A percentile compares a stretch with the other conserved stretches of the same genome.
Conservation (phyloP, 73 alveolate species). For the Tetrahymena malaccensis region DNA sequence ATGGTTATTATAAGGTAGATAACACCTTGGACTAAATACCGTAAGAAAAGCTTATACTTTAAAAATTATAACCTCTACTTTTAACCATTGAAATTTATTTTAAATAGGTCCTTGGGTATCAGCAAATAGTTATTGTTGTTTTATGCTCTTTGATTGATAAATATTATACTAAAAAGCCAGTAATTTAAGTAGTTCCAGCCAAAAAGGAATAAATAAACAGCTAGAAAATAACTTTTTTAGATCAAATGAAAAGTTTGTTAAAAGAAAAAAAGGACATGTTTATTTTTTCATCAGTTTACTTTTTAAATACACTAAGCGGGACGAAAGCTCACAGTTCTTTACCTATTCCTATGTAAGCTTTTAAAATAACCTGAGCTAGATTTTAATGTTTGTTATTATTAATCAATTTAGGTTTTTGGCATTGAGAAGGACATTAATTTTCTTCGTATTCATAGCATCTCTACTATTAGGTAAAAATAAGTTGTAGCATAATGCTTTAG, state of each 20-base stretch:
- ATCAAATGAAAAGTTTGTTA: neutral
- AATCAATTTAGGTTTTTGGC: neutral
- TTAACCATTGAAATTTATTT: neutral
- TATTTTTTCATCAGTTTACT: neutral
- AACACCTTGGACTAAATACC: neutral
- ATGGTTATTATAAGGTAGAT: neutral
- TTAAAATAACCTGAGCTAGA: neutral
- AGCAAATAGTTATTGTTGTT: neutral
- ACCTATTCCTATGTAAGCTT: neutral
- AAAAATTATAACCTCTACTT: neutral
- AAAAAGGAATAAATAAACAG: neutral
- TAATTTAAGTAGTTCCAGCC: neutral
- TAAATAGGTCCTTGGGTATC: neutral
- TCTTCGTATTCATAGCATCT: neutral
- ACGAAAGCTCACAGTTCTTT: neutral
- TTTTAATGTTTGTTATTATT: neutral
- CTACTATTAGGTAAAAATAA: neutral
- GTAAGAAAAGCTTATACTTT: neutral
- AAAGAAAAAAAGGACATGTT: neutral
- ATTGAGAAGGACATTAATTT: neutral
- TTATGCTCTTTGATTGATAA: neutral
- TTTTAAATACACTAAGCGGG: neutral
- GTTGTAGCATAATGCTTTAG: neutral
- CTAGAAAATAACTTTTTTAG: neutral
- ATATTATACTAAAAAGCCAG: neutral